Evolutionary conservation across 2,329 filamentous ascomycete genomes (phyloP), one percentile per base, ranked within the genome.

Genomic region (Phyllosticta citrichinensis): DNA sequence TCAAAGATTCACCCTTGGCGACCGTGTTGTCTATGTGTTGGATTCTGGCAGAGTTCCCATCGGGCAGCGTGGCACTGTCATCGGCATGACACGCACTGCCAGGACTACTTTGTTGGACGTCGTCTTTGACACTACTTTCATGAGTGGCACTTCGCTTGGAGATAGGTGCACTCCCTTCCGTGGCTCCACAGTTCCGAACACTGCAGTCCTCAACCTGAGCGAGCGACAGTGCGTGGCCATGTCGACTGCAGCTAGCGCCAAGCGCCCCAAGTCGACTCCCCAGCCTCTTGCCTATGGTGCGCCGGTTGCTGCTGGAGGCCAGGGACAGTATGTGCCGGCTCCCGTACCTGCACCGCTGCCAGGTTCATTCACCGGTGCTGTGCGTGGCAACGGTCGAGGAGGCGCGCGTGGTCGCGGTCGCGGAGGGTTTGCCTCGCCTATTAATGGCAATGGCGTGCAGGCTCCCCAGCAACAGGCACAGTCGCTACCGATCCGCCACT

Each of bases 21-120:
- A 99, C 73, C 88, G 95, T 22, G 84, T 99, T 24, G 89, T 96
- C 51, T 99, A 97, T 72, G 91, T 92, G 9, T 88, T 92, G 68
- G 89, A 93, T 66, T 91, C 92, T 60, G 94, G 94, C 66, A 93
- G 96, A 70, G 93, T 99, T 1, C 94, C 94, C 1, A 95, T 99
- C 68, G 92, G 89, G 40, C 89, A 89, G 58, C 85, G 88, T 59
- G 94, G 95, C 68, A 97, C 94, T 1, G 90, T 99, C n/a, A 87
- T 96, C 61, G 94, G 94, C 40, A 88, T 97, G 70, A 97, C 91
- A 63, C 87, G 90, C 61, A 97, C 92, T 30, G 82, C 91, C 20
- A 88, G 89, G 61, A 87, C 87, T 25, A 83, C 89, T 55, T 81
- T 97, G 62, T 80, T 99, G 47, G 94, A 99, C 71, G 84, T 97